These are phyloP conservation scores for Beauveria sp. DNA, from an alignment of 2,329 filamentous ascomycete species.

Conservation along the genomic window DNA sequence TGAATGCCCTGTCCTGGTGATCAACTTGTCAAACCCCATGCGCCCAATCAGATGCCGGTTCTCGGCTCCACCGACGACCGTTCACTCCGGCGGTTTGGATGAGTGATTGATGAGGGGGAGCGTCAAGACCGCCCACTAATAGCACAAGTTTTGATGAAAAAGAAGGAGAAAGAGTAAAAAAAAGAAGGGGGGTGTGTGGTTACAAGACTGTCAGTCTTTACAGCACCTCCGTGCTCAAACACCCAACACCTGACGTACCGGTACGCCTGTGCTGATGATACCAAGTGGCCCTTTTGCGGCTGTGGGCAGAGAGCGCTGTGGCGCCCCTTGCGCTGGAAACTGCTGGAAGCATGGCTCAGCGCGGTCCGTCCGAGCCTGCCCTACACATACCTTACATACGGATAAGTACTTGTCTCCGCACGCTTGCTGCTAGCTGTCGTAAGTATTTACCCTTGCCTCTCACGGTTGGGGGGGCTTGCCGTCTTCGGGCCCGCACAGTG, in stretches of 20 bases:
- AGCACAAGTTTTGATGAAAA: not conserved
- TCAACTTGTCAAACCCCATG: not conserved
- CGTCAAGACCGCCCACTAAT: not conserved
- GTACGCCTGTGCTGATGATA: not conserved
- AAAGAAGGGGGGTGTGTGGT: not conserved
- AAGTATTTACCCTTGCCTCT: not conserved
- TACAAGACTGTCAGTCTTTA: not conserved
- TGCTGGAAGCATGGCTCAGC: not conserved
- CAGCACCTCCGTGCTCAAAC: not conserved
- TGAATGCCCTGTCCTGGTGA: conserved; percentile 1
- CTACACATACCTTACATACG: too few relatives aligned
- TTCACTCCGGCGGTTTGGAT: not conserved
- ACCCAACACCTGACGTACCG: not conserved
- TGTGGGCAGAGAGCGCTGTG: not conserved
- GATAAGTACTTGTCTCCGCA: not conserved
- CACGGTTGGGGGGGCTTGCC: not conserved
- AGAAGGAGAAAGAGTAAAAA: not conserved
- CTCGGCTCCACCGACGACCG: conserved; percentile 1
- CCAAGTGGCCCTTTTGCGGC: not conserved
- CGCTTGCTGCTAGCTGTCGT: not conserved
- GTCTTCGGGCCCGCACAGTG: not conserved
- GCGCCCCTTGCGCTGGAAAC: conserved; percentile 5
- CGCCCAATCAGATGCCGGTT: conserved; percentile 4
- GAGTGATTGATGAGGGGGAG: not conserved
- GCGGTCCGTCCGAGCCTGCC: not conserved